Evolutionary conservation across 345 rosid species (phyloP).

Genomic region (Hypericum perforatum): DNA sequence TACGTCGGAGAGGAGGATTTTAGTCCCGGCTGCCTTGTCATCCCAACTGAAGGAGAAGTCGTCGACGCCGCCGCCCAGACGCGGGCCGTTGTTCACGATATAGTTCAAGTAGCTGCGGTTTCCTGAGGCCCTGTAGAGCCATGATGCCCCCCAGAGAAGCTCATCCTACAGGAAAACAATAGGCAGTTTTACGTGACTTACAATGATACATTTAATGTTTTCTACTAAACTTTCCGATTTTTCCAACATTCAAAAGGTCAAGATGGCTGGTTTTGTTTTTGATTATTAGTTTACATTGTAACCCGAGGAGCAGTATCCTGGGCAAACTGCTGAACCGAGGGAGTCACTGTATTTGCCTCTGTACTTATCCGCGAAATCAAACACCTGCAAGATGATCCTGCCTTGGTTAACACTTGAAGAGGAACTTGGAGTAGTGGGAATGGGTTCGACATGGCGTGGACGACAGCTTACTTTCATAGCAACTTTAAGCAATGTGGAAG

Average conservation of each 20-base stretch:
- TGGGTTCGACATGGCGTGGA: neutral
- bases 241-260: too few relatives aligned
- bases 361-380: slow-evolving; percentile 55
- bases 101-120: slow-evolving; percentile 52
- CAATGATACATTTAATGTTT: neutral
- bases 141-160: too few relatives aligned
- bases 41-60: slow-evolving; percentile 97
- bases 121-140: slow-evolving; percentile 75
- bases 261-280: too few relatives aligned
- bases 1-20: slow-evolving; percentile 88
- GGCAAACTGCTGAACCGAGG: too few relatives aligned
- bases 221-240: neutral
- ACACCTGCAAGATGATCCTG: slow-evolving; percentile 39
- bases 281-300: slow-evolving; percentile 39
- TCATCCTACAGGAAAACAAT: slow-evolving; percentile 95
- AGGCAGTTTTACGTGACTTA: slow-evolving; percentile 95
- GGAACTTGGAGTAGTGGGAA: neutral
- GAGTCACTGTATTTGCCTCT: too few relatives aligned
- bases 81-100: slow-evolving; percentile 69
- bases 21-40: slow-evolving; percentile 84
- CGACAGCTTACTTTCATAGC: slow-evolving; percentile 39
- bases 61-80: slow-evolving; percentile 67
- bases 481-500: slow-evolving; percentile 48
- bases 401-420: slow-evolving; percentile 4
- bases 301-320: slow-evolving; percentile 74